These are phyloP conservation scores for Fusarium dlaminii DNA, from an alignment of 2,329 filamentous ascomycete species.

Conservation along the genomic window DNA sequence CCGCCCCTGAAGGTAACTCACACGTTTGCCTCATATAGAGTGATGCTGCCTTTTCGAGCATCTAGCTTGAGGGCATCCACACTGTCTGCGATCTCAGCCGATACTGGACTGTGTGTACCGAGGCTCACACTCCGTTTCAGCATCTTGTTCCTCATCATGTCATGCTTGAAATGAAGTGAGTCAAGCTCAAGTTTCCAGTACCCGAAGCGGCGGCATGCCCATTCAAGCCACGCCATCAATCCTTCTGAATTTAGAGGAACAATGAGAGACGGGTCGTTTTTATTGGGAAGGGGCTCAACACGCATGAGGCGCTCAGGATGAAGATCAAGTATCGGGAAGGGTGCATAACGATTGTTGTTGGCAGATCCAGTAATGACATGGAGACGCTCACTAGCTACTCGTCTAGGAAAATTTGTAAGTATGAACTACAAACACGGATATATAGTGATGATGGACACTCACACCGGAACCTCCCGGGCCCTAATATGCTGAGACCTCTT, in stretches of 20 bases:
- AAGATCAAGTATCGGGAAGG: not conserved
- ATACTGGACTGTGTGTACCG: not conserved
- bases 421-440: not conserved
- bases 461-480: conserved; percentile 7
- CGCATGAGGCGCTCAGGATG: conserved; percentile 3
- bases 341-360: conserved; percentile 16
- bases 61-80: conserved; percentile 7
- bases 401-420: conserved; percentile 8
- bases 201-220: conserved; percentile 29
- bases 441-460: not conserved
- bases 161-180: conserved; percentile 28
- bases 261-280: not conserved
- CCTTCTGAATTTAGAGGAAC: not conserved
- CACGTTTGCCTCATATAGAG: conserved; percentile 35
- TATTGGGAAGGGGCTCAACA: not conserved
- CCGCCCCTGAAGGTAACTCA: not conserved
- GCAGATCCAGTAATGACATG: conserved; percentile 22
- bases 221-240: conserved; percentile 26
- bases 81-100: not conserved
- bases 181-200: conserved; percentile 39
- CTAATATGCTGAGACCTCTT: conserved; percentile 4
- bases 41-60: conserved; percentile 23
- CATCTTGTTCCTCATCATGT: not conserved
- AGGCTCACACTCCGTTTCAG: not conserved
- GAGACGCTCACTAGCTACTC: conserved; percentile 21